Base-by-base conservation (phyloP, 164 flowering plant species). In the Vitis rupestris region DNA sequence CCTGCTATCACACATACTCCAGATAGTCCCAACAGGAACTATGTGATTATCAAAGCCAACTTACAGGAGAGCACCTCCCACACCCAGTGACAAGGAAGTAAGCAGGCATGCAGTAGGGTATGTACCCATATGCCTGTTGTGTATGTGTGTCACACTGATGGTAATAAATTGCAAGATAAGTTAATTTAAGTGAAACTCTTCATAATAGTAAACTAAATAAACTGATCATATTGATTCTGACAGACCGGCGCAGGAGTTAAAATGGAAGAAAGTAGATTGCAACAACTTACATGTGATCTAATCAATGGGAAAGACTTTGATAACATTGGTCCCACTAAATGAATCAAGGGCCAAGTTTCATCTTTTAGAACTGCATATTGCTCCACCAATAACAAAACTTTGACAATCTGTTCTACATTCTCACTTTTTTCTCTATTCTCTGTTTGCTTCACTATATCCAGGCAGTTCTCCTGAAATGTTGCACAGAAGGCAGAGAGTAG, bases 281-380 rank as follows among this genome's bases (percentile, higher is more conserved):
- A 49, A 61, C 8, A 47, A 85, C 94, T 86, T 87, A 95, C 99
- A 73, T 74, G 56, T 73, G 91, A 85, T 80, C 74, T 82, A 49
- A 88, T 82, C 64, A 86, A 58, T 60, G 84, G 86, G 80, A 91
- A 91, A 61, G 77, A 75, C 59, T 83, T 86, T 15, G 80, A 80
- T 74, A 91, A 44, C 80, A 82, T 73, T 56, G 99, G 97, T 50
- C 93, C 93, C 44, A 87, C 84, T 56, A 95, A 72, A 74, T 74
- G 58, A 64, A 63, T 68, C 73, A 93, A 73, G 37, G 96, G 99
- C 99, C 99, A 95, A 23, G 64, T 71, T 78, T 90, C 93, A 72
- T 89, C 93, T 76, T 81, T 82, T 59, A 65, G 76, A 66, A 83
- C 76, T 10, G 84, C 85, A 68, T 84, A 78, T 73, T 79, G 76